Evolutionary conservation across 306 rosid genomes (phyloP).

Genomic region (Cicer yamashitae): DNA sequence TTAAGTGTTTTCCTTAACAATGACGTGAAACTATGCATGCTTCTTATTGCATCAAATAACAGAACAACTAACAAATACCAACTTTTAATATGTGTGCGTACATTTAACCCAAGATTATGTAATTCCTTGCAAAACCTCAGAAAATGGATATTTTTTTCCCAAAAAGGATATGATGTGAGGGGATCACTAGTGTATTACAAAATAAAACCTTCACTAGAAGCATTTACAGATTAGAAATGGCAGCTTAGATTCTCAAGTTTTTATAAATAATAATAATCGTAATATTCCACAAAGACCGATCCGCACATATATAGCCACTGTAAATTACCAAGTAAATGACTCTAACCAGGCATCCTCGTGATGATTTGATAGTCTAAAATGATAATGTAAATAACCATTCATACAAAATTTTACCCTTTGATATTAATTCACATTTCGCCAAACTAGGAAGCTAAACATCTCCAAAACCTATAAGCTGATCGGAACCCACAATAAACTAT

Average conservation of each 20-base stretch:
- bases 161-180: constrained; percentile 15
- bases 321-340: constrained; percentile 5
- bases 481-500: constrained; percentile 46
- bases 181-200: background rate
- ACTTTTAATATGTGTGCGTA: background rate
- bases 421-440: constrained; percentile 52
- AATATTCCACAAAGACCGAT: constrained; percentile 1
- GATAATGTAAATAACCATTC: constrained; percentile 44
- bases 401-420: constrained; percentile 55
- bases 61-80: background rate
- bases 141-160: background rate
- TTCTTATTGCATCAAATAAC: constrained; percentile 25
- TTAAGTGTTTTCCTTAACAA: constrained; percentile 3
- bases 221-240: background rate
- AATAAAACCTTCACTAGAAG: constrained; percentile 3
- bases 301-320: constrained; percentile 1
- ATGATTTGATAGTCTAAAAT: constrained; percentile 43
- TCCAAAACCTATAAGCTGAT: constrained; percentile 40
- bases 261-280: background rate
- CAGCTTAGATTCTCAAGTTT: background rate
- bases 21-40: constrained; percentile 30
- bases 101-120: background rate
- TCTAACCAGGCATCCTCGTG: constrained; percentile 3
- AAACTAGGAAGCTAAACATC: constrained; percentile 46
- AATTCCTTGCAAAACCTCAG: background rate